Evolutionary conservation across 2,329 filamentous ascomycete genomes (phyloP), one percentile per base, ranked within the genome.

Genomic region (Aspergillus transmontanensis): DNA sequence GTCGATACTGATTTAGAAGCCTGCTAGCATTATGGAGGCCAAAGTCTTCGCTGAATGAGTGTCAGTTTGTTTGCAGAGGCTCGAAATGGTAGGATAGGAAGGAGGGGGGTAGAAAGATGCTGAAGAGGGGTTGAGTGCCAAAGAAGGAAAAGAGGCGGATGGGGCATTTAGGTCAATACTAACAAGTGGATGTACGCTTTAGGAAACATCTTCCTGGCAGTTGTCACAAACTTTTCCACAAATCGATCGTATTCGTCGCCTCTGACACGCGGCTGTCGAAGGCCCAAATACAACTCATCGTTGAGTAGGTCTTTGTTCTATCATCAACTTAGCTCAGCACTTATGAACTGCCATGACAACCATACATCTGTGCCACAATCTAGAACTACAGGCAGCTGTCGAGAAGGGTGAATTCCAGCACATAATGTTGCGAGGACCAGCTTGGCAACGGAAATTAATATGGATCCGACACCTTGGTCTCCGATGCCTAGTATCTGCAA

Each of bases 371-470:
- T 96, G 2, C 93, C 93, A 65, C 91, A 94, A 74, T 97, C 93
- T 0, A 97, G 81, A 0, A 94, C 90, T 0, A 96, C 92, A 0
- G 92, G 91, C 0, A 96, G 81, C 5, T 90, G 91, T 28, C 92
- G 83, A 46, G 89, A 88, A 0, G 92, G 92, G 72, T 96, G 91
- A 7, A 97, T 87, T 9, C 93, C 93, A n/a, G 91, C 93, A 74
- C 93, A 96, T 0, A 95, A 80, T 0, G 93, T 96, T 30, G 92
- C 93, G 48, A 96, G 83, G 11, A 90, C 89, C 32, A 96, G 81
- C 74, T 97, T 96, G 7, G 93, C 93, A 1, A 92, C 84, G 2
- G 90, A 93, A 63, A 96, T 96, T 45, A 96, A 82, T 58, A 96
- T 90, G 2, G 90, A 92, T 6, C 93, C 93, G 1, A 92, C 90